Conservation (phyloP, 148 eudicot species). For the Spergularia marina region DNA sequence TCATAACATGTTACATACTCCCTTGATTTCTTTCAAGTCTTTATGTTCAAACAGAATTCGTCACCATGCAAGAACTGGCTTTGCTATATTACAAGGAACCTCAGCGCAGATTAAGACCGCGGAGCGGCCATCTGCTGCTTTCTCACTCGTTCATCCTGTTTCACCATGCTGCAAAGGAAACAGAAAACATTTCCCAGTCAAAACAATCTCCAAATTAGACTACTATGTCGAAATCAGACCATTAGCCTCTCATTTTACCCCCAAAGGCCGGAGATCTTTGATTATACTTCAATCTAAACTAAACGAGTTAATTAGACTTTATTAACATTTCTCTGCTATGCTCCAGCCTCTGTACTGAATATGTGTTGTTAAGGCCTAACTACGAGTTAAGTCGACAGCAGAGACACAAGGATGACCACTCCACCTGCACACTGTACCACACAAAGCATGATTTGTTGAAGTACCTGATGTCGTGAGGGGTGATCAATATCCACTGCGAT, state of each 20-base stretch:
- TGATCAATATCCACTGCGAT: constrained; percentile 95
- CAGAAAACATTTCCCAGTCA: neutral
- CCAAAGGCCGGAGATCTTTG: too few relatives aligned
- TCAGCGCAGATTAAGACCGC: constrained; percentile 40
- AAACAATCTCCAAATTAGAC: neutral
- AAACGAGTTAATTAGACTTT: too few relatives aligned
- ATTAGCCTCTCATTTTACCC: too few relatives aligned
- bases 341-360: too few relatives aligned
- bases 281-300: too few relatives aligned
- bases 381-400: neutral
- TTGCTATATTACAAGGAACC: neutral
- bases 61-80: too few relatives aligned
- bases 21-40: too few relatives aligned
- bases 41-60: too few relatives aligned
- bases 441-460: neutral
- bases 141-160: constrained; percentile 68
- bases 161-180: constrained; percentile 71
- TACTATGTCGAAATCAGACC: neutral
- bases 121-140: constrained; percentile 99
- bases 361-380: too few relatives aligned
- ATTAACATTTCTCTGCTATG: neutral
- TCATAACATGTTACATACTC: too few relatives aligned
- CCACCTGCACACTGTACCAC: neutral
- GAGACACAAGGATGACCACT: neutral
- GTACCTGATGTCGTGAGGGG: constrained; percentile 97